These are phyloP conservation scores for Camelina hispida DNA, from an alignment of 345 rosid species.

Conservation along the genomic window DNA sequence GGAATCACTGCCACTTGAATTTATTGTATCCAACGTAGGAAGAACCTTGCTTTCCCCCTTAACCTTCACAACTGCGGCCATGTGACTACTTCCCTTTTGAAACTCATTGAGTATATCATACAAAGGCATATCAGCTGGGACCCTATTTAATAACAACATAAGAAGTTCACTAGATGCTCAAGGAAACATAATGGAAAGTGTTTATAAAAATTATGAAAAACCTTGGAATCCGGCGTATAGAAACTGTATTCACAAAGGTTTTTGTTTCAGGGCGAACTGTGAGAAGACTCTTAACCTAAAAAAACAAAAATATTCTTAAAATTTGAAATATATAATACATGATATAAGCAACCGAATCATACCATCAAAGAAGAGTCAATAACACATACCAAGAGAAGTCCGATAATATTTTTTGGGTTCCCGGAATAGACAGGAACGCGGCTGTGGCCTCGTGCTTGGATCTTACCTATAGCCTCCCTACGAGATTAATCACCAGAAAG, in stretches of 20 bases:
- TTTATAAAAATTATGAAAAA: too few relatives aligned
- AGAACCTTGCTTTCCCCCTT: slow-evolving; percentile 61
- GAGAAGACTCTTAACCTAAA: slow-evolving; percentile 91
- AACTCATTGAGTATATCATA: slow-evolving; percentile 96
- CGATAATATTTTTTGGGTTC: slow-evolving; percentile 82
- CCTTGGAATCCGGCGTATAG: slow-evolving; percentile 94
- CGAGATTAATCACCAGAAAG: slow-evolving; percentile 22
- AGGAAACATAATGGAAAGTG: too few relatives aligned
- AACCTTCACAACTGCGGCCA: slow-evolving; percentile 96
- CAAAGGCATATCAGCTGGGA: slow-evolving; percentile 95
- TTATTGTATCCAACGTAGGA: slow-evolving; percentile 49
- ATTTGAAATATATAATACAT: background rate
- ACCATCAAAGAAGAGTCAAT: slow-evolving; percentile 7
- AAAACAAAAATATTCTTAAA: slow-evolving; percentile 14
- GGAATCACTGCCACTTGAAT: slow-evolving; percentile 39
- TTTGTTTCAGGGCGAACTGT: slow-evolving; percentile 96
- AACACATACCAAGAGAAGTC: slow-evolving; percentile 82
- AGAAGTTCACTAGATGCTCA: background rate
- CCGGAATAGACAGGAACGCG: slow-evolving; percentile 92
- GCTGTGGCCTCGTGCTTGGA: slow-evolving; percentile 96
- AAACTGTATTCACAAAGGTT: slow-evolving; percentile 86
- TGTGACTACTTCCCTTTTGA: slow-evolving; percentile 99
- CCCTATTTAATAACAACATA: slow-evolving; percentile 54
- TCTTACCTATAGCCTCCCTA: slow-evolving; percentile 93
- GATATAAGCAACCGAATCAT: slow-evolving; percentile 15